Base-by-base conservation (phyloP, 805 yeast genomes). In the Candida gorgasii region DNA sequence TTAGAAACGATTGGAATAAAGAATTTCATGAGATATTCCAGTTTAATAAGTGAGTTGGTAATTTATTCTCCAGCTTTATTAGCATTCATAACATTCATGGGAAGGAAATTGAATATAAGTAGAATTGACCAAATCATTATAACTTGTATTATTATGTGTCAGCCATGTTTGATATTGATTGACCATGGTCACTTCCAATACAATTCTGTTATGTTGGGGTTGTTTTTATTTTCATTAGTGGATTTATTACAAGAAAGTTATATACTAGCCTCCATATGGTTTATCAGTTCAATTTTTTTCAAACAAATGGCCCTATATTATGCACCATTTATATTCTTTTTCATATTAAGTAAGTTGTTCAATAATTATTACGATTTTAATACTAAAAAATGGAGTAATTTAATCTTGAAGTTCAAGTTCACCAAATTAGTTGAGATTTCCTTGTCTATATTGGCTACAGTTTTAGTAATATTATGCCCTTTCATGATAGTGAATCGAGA, bases 121-220 rank as follows among this genome's bases (percentile, higher is more conserved):
- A 75, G 92, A 29, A 78, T 87, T 55, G 88, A 86, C 54, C 95
- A 87, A 59, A 80, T 86, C 11, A 75, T 85, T 19, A 81, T 86
- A 12, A 79, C 89, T 0, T 84, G 89, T 1, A 80, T 89, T 13
- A 80, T 93, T n/a, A 60, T 93, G 24, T 80, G 84, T 58, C 95
- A 88, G 61, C 97, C 99, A 0, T 74, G 86, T 2, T 69, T 92
- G 46, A 75, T 86, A 33, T 72, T 93, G 44, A 82, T 93, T 36
- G 99, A 93, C 31, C 97, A 93, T 63, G 99, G 99, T 5, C 99
- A 93, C 65, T 93, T 93, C 67, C 99, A 95, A 65, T 92, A 81
- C 65, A 95, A 93, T 55, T 79, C 89, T 0, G 95, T 93, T 18
- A 92, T 93, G 98, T 75, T 93, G 26, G 99, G 99, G 0, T 69